phyloP scores from a whole-genome alignment of 73 alveolate genomes.

The Paramecium caudatum region DNA sequence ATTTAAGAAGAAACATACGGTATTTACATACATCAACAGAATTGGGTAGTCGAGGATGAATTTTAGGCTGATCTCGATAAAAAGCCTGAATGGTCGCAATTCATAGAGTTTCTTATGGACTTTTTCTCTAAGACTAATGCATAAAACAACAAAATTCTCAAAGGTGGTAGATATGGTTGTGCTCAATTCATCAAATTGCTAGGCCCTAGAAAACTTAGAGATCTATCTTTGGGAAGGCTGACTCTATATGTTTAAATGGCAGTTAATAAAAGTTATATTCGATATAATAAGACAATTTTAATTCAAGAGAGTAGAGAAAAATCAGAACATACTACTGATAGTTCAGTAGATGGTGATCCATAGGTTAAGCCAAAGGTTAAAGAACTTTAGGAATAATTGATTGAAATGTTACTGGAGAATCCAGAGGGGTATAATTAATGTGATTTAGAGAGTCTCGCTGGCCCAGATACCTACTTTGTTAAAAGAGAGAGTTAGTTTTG shows the following conservation, averaged over 20 bases:
- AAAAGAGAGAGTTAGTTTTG: constrained; percentile 55
- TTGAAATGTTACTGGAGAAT: constrained; percentile 42
- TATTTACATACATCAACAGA: constrained; percentile 50
- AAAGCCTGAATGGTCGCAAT: constrained; percentile 62
- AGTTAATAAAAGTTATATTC: constrained; percentile 60
- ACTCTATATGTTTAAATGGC: constrained; percentile 74
- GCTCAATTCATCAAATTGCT: constrained; percentile 62
- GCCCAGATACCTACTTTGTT: constrained; percentile 51
- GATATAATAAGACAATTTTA: constrained; percentile 66
- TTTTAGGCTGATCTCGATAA: constrained; percentile 61
- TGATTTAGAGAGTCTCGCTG: constrained; percentile 43
- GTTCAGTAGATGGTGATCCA: constrained; percentile 64
- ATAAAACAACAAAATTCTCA: constrained; percentile 29
- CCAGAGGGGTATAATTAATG: constrained; percentile 58
- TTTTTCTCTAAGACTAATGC: constrained; percentile 15
- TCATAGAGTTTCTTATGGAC: constrained; percentile 66
- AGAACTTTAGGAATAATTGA: constrained; percentile 9
- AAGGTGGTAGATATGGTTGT: constrained; percentile 78
- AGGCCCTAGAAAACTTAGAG: constrained; percentile 73
- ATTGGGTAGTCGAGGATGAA: constrained; percentile 74
- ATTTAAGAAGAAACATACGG: constrained; percentile 72
- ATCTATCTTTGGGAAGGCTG: constrained; percentile 69
- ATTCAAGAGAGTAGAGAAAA: constrained; percentile 57
- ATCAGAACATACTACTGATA: constrained; percentile 65
- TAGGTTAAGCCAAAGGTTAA: neutral